phyloP scores from a whole-genome alignment of 2,329 filamentous ascomycete genomes.

The Lasiodiplodia gonubiensis region DNA sequence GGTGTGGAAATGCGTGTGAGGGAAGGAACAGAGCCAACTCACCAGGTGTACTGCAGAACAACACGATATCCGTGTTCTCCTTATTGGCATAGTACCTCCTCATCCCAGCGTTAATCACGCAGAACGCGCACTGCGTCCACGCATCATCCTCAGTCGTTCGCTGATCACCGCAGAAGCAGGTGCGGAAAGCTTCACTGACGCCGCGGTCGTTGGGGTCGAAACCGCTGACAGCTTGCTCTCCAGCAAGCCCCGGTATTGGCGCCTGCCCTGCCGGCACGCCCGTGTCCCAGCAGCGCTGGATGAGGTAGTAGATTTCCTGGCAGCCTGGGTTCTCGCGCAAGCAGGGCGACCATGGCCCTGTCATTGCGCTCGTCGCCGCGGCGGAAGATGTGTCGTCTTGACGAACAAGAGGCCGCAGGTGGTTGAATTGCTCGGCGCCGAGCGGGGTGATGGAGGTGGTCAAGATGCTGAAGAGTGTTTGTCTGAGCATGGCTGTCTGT shows the following conservation, averaged over 20 bases:
- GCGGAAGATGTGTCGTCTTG: background rate
- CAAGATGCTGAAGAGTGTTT: background rate
- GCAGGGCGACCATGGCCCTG: background rate
- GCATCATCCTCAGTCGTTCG: background rate
- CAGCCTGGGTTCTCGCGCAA: background rate
- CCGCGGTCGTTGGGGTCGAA: constrained; percentile 13
- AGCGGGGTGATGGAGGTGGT: background rate
- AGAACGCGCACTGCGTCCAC: background rate
- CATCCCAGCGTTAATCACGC: background rate
- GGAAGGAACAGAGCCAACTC: background rate
- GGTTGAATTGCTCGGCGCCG: background rate
- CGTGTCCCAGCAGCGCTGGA: constrained; percentile 25
- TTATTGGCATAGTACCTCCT: too few relatives aligned
- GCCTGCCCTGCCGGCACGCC: background rate
- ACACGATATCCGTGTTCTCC: background rate
- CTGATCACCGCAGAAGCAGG: constrained; percentile 18
- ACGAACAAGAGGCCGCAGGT: background rate
- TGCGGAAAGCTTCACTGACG: constrained; percentile 10
- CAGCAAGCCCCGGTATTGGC: too few relatives aligned
- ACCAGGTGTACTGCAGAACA: constrained; percentile 6
- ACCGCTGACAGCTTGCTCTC: background rate
- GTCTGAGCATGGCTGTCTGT: background rate
- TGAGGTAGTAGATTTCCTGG: background rate
- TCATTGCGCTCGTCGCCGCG: background rate
- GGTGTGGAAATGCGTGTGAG: background rate